A percentile compares a stretch with the other conserved stretches of the same genome.
Evolutionary conservation across 495 filamentous ascomycete genomes (phyloP).

Genomic region (Neurospora tetraspora): DNA sequence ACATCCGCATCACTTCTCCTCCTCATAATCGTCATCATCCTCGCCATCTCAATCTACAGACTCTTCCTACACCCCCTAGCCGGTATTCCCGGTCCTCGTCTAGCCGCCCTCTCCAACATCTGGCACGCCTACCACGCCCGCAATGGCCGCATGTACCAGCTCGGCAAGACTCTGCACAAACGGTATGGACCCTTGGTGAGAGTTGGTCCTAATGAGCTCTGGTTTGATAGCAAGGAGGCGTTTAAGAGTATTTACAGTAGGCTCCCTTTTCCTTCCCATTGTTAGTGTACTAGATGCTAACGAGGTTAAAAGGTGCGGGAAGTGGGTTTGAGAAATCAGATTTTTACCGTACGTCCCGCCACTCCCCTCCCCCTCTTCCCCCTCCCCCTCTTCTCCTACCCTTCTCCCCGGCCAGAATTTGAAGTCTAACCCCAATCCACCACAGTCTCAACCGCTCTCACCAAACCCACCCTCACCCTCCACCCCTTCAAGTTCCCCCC

Average conservation of each 20-base stretch:
- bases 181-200: slow-evolving; percentile 46
- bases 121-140: slow-evolving; percentile 27
- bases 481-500: not conserved
- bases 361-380: not conserved
- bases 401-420: too few relatives aligned
- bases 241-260: slow-evolving; percentile 33
- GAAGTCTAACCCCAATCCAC: not conserved
- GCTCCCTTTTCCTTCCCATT: not conserved
- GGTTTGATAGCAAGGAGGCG: slow-evolving; percentile 33
- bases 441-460: slow-evolving; percentile 21
- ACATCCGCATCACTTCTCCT: not conserved
- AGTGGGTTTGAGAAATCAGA: slow-evolving; percentile 25
- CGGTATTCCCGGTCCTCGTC: slow-evolving; percentile 23
- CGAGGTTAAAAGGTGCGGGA: slow-evolving; percentile 9
- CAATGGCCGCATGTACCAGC: slow-evolving; percentile 17
- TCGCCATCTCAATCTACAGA: slow-evolving; percentile 9
- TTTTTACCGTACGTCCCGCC: slow-evolving; percentile 25
- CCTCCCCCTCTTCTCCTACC: too few relatives aligned
- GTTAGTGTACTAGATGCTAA: not conserved
- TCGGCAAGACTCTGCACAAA: slow-evolving; percentile 32
- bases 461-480: slow-evolving; percentile 15
- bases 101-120: slow-evolving; percentile 28
- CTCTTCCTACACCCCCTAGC: slow-evolving; percentile 25
- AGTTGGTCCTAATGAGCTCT: slow-evolving; percentile 46
- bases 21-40: not conserved